Conservation (phyloP, 108 stramenopile species). For the Nitzschia putrida region DNA sequence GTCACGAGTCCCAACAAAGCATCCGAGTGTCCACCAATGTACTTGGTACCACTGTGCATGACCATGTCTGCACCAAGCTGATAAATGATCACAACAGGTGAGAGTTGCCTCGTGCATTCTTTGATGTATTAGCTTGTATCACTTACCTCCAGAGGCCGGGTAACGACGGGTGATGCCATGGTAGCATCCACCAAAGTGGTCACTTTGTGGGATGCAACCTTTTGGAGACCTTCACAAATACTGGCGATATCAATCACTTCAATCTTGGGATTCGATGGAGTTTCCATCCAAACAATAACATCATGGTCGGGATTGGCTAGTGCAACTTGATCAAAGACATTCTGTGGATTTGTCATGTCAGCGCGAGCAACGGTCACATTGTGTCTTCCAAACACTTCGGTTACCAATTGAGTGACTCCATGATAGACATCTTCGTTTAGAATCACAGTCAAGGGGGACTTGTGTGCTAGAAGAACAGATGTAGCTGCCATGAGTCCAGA, state of each 20-base stretch:
- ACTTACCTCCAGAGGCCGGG: slow-evolving; percentile 62
- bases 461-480: slow-evolving; percentile 70
- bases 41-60: slow-evolving; percentile 87
- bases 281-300: slow-evolving; percentile 89
- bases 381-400: slow-evolving; percentile 53
- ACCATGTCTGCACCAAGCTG: slow-evolving; percentile 75
- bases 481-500: slow-evolving; percentile 89
- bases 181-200: slow-evolving; percentile 87
- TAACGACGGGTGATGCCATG: slow-evolving; percentile 80
- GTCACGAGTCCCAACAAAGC: slow-evolving; percentile 75
- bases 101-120: too few species aligned
- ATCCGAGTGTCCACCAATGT: slow-evolving; percentile 90
- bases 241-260: slow-evolving; percentile 74
- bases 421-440: slow-evolving; percentile 81
- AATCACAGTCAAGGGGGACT: slow-evolving; percentile 58
- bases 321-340: slow-evolving; percentile 31
- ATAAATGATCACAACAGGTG: neutral
- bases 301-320: slow-evolving; percentile 11
- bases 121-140: too few species aligned
- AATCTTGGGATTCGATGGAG: slow-evolving; percentile 84
- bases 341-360: slow-evolving; percentile 52
- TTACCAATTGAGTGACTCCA: slow-evolving; percentile 72
- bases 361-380: slow-evolving; percentile 47
- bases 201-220: slow-evolving; percentile 3
- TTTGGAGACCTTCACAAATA: slow-evolving; percentile 44